Evolutionary conservation across 495 filamentous ascomycete genomes (phyloP), one percentile per base, ranked within the genome.

Genomic region (Collariella sp.): DNA sequence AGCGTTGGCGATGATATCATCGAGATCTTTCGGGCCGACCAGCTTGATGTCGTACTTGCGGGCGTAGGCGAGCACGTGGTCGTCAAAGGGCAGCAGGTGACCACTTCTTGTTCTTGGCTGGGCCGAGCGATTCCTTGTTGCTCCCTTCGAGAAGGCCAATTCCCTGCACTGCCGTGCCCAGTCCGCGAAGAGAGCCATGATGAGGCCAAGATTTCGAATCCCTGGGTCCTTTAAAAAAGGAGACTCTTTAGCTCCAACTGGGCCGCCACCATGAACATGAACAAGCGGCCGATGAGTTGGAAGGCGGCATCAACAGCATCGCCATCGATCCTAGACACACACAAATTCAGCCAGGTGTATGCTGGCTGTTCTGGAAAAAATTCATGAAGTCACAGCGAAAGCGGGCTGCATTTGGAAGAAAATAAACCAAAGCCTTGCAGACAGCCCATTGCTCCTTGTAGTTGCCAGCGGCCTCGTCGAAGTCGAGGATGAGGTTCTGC

Each of bases 401-500:
- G 40, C 57, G 5, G 18, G 1, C 12, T 43, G 39, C 2, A 33
- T 52, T 2, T 44, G 2, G 49, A 64, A 39, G 43, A 65, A 60
- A 9, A 57, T n/a, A 58, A 1, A 46, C 62, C 24, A 58, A 19
- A 6, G 49, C 63, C 58, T 73, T 68, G 45, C 67, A 70, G 0
- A 70, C 51, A 7, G 65, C 67, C 64, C 66, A 71, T 48, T 66
- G 65, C 58, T 71, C 68, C 51, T 56, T 64, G 57, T 57, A 62
- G 44, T 62, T 62, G 33, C 49, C 64, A 18, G 52, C 59, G 4
- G 58, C 62, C 38, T 70, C 63, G 40, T 62, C 62, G 44, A 57
- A 71, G 59, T 73, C 67, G 5, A 73, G 65, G 18, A 70, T 46
- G 33, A 70, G 51, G 49, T 73, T 73, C 56, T 73, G 56, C 20